These are phyloP conservation scores for Dictyostelium citrinum DNA, from an alignment of 78 protist genomes.

Conservation along the genomic window DNA sequence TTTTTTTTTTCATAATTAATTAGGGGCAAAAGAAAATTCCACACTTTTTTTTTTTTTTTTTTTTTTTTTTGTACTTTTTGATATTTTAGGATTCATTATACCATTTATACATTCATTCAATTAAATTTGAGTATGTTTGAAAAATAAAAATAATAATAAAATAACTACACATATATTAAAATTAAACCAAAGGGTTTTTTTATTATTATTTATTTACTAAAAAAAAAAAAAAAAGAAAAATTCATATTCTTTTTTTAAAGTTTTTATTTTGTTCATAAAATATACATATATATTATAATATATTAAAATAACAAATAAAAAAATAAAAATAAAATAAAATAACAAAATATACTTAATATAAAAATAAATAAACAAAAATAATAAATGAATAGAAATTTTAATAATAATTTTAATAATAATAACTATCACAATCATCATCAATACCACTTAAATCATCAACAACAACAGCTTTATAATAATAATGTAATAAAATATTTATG, in stretches of 20 bases:
- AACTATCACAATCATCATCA: not conserved
- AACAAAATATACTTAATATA: not conserved
- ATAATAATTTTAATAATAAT: not conserved
- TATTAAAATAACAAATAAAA: not conserved
- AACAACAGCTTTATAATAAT: constrained; percentile 1
- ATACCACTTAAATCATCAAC: too few species aligned
- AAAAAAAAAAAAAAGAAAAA: too few species aligned
- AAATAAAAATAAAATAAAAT: too few species aligned
- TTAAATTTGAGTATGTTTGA: not conserved
- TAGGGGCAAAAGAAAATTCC: not conserved
- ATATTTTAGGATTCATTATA: not conserved
- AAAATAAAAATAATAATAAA: not conserved
- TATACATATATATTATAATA: too few species aligned
- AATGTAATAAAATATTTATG: constrained; percentile 16
- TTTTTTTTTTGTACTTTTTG: not conserved
- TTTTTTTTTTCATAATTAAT: not conserved
- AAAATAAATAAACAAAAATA: not conserved
- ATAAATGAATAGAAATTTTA: not conserved
- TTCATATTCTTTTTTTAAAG: too few species aligned
- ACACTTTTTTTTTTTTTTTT: not conserved
- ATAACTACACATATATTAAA: too few species aligned
- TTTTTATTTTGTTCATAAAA: too few species aligned
- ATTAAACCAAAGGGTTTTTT: too few species aligned
- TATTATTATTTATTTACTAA: too few species aligned
- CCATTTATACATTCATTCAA: not conserved